phyloP scores from a whole-genome alignment of 352 stramenopile genomes.

The Globisporangium paroecandrum region DNA sequence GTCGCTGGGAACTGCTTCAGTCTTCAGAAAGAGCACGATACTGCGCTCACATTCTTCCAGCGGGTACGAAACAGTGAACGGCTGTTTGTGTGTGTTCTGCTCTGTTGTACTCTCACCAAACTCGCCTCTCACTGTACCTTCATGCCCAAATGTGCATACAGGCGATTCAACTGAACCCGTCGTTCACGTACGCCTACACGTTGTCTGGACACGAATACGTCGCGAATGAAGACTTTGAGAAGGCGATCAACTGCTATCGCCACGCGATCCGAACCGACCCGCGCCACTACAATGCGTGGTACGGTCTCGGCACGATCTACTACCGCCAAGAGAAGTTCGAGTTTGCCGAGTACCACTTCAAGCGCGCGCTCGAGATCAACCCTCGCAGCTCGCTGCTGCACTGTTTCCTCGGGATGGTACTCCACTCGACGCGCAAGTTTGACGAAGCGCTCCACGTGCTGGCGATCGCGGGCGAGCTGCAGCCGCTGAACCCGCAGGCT shows the following conservation, averaged over 20 bases:
- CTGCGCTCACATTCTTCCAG: constrained; percentile 95
- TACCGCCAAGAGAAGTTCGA: constrained; percentile 97
- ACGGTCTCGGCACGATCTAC: constrained; percentile 93
- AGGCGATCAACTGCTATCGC: constrained; percentile 94
- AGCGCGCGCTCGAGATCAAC: constrained; percentile 92
- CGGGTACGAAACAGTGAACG: constrained; percentile 38
- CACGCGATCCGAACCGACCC: constrained; percentile 92
- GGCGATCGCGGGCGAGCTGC: constrained; percentile 80
- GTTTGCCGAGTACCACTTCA: constrained; percentile 97
- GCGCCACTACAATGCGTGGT: constrained; percentile 93
- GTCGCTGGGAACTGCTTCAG: constrained; percentile 98
- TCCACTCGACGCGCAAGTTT: constrained; percentile 88
- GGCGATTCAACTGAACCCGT: constrained; percentile 92
- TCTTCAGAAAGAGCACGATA: constrained; percentile 97
- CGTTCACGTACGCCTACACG: constrained; percentile 97
- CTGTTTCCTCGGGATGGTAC: constrained; percentile 95
- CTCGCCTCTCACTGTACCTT: not conserved
- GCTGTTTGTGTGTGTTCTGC: not conserved
- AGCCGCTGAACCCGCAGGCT: constrained; percentile 92
- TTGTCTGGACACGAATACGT: constrained; percentile 97
- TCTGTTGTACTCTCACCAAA: not conserved
- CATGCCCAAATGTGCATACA: constrained; percentile 9
- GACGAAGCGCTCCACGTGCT: constrained; percentile 91
- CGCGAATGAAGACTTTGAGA: constrained; percentile 98
- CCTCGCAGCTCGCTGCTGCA: constrained; percentile 91